Percentiles rank a stretch among this genome's conserved stretches.
These are phyloP conservation scores for Vaccinium vitisidaea DNA, from an alignment of 148 eudicot genomes.

Conservation along the genomic window DNA sequence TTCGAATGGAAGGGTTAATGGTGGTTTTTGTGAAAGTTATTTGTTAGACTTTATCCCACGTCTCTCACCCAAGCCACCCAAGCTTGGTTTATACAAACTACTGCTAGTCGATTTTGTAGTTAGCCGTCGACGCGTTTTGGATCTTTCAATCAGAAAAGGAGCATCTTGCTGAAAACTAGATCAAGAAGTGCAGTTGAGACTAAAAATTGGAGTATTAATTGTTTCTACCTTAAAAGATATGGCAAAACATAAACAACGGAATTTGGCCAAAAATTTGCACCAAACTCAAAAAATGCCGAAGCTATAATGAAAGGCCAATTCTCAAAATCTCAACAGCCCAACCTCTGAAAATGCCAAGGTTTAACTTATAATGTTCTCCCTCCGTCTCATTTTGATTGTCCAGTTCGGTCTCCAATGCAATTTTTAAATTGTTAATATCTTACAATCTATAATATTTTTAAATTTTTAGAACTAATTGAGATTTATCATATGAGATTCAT, in stretches of 20 bases:
- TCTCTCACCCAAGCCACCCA: too few species aligned
- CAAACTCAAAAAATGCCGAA: conserved; percentile 4
- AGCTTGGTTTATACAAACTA: too few species aligned
- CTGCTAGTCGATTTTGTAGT: too few species aligned
- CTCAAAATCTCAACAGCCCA: conserved; percentile 6
- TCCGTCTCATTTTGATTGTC: too few species aligned
- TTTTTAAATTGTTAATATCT: too few species aligned
- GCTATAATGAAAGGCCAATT: not conserved
- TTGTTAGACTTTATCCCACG: too few species aligned
- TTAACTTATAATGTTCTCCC: too few species aligned
- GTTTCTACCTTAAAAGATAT: conserved; percentile 70
- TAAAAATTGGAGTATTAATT: conserved; percentile 69
- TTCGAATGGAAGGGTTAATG: not conserved
- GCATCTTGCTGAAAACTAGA: conserved; percentile 60
- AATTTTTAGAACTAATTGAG: too few species aligned
- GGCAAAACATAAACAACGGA: not conserved
- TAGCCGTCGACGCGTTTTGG: too few species aligned
- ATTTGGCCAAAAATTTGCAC: not conserved
- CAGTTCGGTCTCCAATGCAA: too few species aligned
- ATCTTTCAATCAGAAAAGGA: conserved; percentile 25
- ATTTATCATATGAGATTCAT: too few species aligned
- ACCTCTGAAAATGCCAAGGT: conserved; percentile 71
- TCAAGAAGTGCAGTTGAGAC: conserved; percentile 76
- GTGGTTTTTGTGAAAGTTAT: not conserved
- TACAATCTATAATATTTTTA: too few species aligned